Percentiles rank a stretch among this genome's conserved stretches.
Conservation (phyloP, 768 basidiomycete genomes). For the Termitomyces sp. region DNA sequence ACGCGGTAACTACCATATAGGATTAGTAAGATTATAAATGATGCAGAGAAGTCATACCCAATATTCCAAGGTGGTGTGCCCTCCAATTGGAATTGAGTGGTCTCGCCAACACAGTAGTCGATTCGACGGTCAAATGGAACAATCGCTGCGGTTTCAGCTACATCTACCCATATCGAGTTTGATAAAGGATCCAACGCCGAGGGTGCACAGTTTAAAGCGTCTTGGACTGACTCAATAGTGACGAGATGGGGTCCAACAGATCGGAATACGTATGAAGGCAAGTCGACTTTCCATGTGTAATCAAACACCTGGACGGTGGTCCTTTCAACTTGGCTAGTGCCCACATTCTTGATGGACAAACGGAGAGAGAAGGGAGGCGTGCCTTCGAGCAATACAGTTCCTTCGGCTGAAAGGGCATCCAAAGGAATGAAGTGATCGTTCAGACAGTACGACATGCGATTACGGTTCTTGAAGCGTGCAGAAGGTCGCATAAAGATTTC, state of each 20-base stretch:
- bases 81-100: slow-evolving; percentile 87
- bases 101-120: slow-evolving; percentile 89
- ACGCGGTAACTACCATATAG: slow-evolving; percentile 62
- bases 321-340: slow-evolving; percentile 56
- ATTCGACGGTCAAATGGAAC: slow-evolving; percentile 72
- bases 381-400: slow-evolving; percentile 68
- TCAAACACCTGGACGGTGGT: slow-evolving; percentile 45
- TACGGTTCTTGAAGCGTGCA: slow-evolving; percentile 66
- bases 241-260: slow-evolving; percentile 81
- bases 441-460: slow-evolving; percentile 69
- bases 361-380: slow-evolving; percentile 80
- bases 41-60: slow-evolving; percentile 41
- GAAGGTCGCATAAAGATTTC: slow-evolving; percentile 77
- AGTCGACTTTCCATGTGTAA: slow-evolving; percentile 63
- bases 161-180: slow-evolving; percentile 77
- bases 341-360: slow-evolving; percentile 72
- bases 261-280: slow-evolving; percentile 65
- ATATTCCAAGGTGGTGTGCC: slow-evolving; percentile 93
- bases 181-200: slow-evolving; percentile 54
- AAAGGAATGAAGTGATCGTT: slow-evolving; percentile 58
- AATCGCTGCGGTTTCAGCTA: slow-evolving; percentile 95
- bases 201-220: slow-evolving; percentile 80
- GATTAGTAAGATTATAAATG: slow-evolving; percentile 3
- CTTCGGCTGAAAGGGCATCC: slow-evolving; percentile 49
- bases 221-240: slow-evolving; percentile 69